Conservation (phyloP, 1,284 basidiomycete species). For the Ceratobasidium sp. region DNA sequence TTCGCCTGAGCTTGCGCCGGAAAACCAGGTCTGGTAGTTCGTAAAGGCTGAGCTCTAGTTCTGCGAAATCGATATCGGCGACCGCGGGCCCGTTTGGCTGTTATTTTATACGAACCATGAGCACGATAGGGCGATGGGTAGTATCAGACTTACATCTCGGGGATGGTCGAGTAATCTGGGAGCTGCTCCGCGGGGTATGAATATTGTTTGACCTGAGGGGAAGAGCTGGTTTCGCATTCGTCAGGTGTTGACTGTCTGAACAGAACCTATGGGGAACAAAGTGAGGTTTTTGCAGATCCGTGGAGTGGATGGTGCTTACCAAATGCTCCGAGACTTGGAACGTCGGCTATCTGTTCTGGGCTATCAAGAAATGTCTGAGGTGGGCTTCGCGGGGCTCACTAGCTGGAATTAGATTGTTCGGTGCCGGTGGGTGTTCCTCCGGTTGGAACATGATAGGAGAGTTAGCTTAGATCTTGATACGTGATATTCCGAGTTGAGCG, state of each 20-base stretch:
- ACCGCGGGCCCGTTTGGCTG: slow-evolving; percentile 37
- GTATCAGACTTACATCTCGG: slow-evolving; percentile 32
- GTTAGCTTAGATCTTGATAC: background rate
- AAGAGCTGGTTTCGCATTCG: slow-evolving; percentile 43
- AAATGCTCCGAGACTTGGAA: slow-evolving; percentile 43
- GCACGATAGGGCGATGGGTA: background rate
- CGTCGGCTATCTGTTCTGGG: slow-evolving; percentile 30
- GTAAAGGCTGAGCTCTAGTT: slow-evolving; percentile 35
- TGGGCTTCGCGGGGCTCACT: slow-evolving; percentile 6
- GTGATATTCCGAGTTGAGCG: background rate
- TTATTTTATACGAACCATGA: background rate
- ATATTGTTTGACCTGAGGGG: slow-evolving; percentile 29
- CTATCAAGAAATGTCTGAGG: background rate
- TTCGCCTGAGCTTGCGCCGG: slow-evolving; percentile 29
- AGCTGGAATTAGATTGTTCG: slow-evolving; percentile 39
- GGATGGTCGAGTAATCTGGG: slow-evolving; percentile 42
- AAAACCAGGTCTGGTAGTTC: slow-evolving; percentile 37
- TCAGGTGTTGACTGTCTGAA: slow-evolving; percentile 39
- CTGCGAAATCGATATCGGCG: slow-evolving; percentile 43
- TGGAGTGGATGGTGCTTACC: slow-evolving; percentile 13
- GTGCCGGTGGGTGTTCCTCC: slow-evolving; percentile 34
- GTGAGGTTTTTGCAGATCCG: slow-evolving; percentile 5
- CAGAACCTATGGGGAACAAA: slow-evolving; percentile 23
- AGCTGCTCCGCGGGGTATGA: slow-evolving; percentile 36
- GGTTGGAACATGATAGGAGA: background rate